phyloP scores from a whole-genome alignment of 257 asterid genomes.

The Cynanchum wilfordii region DNA sequence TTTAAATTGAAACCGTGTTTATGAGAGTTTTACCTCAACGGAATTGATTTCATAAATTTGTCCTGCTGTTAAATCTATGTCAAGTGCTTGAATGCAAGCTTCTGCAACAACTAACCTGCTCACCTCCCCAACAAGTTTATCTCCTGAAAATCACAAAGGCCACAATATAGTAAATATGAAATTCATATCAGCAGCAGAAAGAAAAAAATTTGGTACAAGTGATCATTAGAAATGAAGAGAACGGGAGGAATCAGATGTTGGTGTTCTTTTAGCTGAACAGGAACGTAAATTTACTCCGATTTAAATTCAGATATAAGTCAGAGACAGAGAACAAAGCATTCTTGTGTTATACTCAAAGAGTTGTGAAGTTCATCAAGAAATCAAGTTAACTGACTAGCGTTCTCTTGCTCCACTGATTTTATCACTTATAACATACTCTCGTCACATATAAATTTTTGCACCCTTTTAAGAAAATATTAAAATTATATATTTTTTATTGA shows the following conservation, averaged over 20 bases:
- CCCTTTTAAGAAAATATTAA: too few relatives aligned
- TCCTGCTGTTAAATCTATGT: constrained; percentile 64
- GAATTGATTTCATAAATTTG: constrained; percentile 88
- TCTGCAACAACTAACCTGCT: constrained; percentile 94
- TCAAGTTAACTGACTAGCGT: neutral
- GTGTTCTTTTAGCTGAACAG: neutral
- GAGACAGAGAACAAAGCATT: neutral
- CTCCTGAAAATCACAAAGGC: constrained; percentile 44
- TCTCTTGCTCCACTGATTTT: neutral
- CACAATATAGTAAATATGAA: neutral
- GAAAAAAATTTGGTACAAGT: neutral
- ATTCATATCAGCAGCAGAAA: neutral
- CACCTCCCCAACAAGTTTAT: constrained; percentile 88
- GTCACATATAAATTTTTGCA: too few relatives aligned
- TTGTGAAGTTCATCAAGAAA: neutral
- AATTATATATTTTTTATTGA: too few relatives aligned
- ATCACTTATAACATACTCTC: neutral
- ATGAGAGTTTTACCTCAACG: constrained; percentile 47
- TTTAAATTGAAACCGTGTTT: neutral
- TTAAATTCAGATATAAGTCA: neutral
- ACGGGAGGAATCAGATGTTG: neutral
- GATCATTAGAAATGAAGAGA: neutral
- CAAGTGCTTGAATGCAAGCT: constrained; percentile 91
- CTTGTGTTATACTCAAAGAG: neutral
- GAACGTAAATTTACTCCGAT: neutral